phyloP scores from a whole-genome alignment of 129 eudicot genomes.

The Pittosporum tobira region DNA sequence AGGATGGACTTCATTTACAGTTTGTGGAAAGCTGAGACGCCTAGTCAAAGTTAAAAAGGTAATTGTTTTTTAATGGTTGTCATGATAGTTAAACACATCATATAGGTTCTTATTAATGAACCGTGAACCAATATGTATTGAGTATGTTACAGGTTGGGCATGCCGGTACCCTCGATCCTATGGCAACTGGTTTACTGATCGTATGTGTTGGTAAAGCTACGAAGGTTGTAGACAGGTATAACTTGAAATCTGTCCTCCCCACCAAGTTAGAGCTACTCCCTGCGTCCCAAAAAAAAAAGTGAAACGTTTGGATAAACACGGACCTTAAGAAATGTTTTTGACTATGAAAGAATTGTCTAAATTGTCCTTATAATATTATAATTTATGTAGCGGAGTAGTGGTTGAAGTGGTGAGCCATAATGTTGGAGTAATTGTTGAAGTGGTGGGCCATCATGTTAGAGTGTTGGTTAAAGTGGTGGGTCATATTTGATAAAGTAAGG shows the following conservation, averaged over 20 bases:
- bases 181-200: conserved; percentile 94
- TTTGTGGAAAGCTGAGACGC: conserved; percentile 93
- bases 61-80: conserved; percentile 2
- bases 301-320: too few species aligned
- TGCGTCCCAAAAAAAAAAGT: too few species aligned
- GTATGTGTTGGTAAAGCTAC: conserved; percentile 97
- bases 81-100: conserved; percentile 3
- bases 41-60: conserved; percentile 90
- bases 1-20: conserved; percentile 99
- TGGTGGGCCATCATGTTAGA: too few species aligned
- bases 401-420: too few species aligned
- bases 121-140: conserved; percentile 1
- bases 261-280: not conserved
- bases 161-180: conserved; percentile 98
- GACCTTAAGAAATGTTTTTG: too few species aligned
- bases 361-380: too few species aligned
- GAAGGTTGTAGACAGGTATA: conserved; percentile 78
- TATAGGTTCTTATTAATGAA: conserved; percentile 7
- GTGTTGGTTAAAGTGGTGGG: too few species aligned
- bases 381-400: too few species aligned
- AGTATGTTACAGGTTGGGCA: conserved; percentile 81
- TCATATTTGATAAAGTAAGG: too few species aligned
- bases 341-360: too few species aligned
- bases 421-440: too few species aligned
- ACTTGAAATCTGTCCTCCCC: not conserved